Percentiles rank a stretch among this genome's conserved stretches.
Evolutionary conservation across 148 eudicot genomes (phyloP).

Genomic region (Spergularia marina): DNA sequence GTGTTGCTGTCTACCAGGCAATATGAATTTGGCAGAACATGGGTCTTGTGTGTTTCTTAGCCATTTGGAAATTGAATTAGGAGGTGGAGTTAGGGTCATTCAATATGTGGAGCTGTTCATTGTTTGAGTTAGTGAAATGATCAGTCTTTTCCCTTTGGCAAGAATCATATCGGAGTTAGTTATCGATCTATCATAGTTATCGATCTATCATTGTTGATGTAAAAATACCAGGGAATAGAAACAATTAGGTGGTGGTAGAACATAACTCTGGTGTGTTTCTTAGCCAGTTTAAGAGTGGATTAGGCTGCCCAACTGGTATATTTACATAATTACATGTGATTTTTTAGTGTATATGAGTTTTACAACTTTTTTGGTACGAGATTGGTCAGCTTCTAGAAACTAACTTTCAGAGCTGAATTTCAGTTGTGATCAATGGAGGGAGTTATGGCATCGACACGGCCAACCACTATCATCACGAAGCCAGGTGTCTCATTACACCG

Average conservation of each 20-base stretch:
- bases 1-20: too few relatives aligned
- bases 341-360: neutral
- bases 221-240: neutral
- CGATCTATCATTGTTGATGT: too few relatives aligned
- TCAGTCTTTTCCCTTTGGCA: too few relatives aligned
- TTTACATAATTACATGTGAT: neutral
- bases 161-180: too few relatives aligned
- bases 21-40: neutral
- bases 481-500: constrained; percentile 30
- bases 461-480: constrained; percentile 16
- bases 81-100: neutral
- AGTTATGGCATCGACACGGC: constrained; percentile 26
- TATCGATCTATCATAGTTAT: too few relatives aligned
- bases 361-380: neutral
- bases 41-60: neutral
- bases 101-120: neutral
- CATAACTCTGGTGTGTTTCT: neutral
- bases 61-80: neutral
- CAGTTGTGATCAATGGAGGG: constrained; percentile 35
- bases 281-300: neutral
- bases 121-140: too few relatives aligned
- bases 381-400: neutral
- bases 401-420: neutral
- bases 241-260: neutral
- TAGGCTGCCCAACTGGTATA: neutral